phyloP scores from a whole-genome alignment of 1,284 basidiomycete species.

The Malassezia equina region DNA sequence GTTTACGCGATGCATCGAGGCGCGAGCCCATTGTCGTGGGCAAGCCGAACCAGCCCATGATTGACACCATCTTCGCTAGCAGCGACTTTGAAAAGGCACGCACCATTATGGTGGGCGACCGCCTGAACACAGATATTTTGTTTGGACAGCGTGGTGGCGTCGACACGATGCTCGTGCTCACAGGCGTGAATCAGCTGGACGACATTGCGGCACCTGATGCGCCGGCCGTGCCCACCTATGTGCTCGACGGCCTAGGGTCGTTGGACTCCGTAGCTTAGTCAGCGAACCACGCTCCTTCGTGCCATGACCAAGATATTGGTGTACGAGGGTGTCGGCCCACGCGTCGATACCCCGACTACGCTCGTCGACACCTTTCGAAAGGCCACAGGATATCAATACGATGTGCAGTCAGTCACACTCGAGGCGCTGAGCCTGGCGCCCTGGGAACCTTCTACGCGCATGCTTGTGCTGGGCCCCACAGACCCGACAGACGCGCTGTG shows the following conservation, averaged over 20 bases:
- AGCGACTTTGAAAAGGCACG: constrained; percentile 57
- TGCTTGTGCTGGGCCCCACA: constrained; percentile 4
- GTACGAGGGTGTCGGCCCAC: background rate
- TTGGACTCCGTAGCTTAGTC: constrained; percentile 23
- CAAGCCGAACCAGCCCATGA: constrained; percentile 81
- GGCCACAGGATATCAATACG: background rate
- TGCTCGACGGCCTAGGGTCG: constrained; percentile 36
- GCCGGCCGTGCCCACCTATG: constrained; percentile 38
- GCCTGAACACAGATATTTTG: constrained; percentile 84
- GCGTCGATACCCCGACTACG: background rate
- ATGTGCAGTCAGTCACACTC: background rate
- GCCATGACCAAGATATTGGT: constrained; percentile 14
- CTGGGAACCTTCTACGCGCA: constrained; percentile 5
- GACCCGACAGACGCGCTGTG: background rate
- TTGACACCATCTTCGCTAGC: constrained; percentile 90
- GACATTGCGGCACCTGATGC: constrained; percentile 54
- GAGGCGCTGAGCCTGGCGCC: background rate
- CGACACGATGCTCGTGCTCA: constrained; percentile 78
- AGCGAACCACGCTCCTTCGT: background rate
- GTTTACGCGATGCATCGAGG: constrained; percentile 64
- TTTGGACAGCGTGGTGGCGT: constrained; percentile 81
- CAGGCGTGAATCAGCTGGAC: constrained; percentile 54
- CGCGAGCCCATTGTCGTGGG: constrained; percentile 67
- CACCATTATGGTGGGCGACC: constrained; percentile 90
- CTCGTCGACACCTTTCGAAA: background rate